Evolutionary conservation across 1,139 yeast genomes (phyloP).

Genomic region (Pneumocystis murina): DNA sequence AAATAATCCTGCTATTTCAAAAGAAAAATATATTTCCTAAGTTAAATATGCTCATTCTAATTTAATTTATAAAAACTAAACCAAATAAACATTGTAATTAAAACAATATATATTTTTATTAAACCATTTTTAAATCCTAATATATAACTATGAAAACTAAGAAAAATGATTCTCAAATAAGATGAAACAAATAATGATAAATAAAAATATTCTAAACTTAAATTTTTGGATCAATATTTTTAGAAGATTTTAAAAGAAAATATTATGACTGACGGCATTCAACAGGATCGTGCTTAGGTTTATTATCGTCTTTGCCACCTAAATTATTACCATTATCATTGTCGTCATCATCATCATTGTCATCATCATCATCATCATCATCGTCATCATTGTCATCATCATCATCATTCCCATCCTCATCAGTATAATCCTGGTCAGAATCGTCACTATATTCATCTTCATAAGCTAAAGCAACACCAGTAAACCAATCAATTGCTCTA

Average conservation of each 20-base stretch:
- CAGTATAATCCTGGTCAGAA: slow-evolving; percentile 20
- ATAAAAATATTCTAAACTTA: background rate
- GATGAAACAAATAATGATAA: background rate
- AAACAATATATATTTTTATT: no score
- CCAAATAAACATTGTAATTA: no score
- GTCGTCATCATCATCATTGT: slow-evolving; percentile 21
- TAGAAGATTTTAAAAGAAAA: background rate
- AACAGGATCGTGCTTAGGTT: slow-evolving; percentile 52
- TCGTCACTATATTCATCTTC: slow-evolving; percentile 34
- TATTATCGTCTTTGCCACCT: slow-evolving; percentile 23
- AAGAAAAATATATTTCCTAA: no score
- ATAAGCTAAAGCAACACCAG: slow-evolving; percentile 76
- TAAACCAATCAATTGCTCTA: slow-evolving; percentile 94
- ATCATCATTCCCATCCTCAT: slow-evolving; percentile 22
- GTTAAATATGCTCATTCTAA: no score
- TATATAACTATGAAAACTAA: no score
- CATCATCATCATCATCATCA: slow-evolving; percentile 40
- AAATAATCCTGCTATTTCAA: no score
- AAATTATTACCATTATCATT: slow-evolving; percentile 22
- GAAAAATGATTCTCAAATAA: no score
- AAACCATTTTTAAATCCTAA: no score
- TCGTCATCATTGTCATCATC: slow-evolving; percentile 34
- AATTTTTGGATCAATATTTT: background rate
- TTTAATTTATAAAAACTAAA: no score
- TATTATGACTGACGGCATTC: slow-evolving; percentile 58